These are phyloP conservation scores for Suillus bovinus DNA, from an alignment of 768 basidiomycete species.

Conservation along the genomic window DNA sequence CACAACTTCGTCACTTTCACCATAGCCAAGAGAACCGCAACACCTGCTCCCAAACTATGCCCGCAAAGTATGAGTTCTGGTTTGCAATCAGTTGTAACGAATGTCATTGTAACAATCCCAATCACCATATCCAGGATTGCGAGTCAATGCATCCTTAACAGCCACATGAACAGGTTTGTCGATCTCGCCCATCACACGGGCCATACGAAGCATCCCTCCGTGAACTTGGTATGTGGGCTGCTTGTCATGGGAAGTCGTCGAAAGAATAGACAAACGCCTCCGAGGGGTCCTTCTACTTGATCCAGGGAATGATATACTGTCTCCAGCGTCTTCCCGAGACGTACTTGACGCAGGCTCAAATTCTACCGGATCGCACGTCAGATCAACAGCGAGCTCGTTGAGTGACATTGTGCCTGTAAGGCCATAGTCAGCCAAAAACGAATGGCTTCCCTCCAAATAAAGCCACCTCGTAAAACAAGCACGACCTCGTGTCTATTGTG, in stretches of 20 bases:
- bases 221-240: slow-evolving; percentile 62
- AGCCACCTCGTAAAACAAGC: slow-evolving; percentile 65
- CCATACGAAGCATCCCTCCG: slow-evolving; percentile 79
- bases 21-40: slow-evolving; percentile 72
- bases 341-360: slow-evolving; percentile 56
- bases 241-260: slow-evolving; percentile 16
- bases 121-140: slow-evolving; percentile 71
- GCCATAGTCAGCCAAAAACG: background rate
- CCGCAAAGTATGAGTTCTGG: slow-evolving; percentile 76
- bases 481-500: slow-evolving; percentile 74
- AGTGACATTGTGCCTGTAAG: slow-evolving; percentile 76
- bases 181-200: slow-evolving; percentile 71
- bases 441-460: slow-evolving; percentile 2
- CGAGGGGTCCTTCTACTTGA: slow-evolving; percentile 24
- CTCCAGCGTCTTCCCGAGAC: slow-evolving; percentile 32
- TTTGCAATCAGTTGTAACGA: slow-evolving; percentile 3
- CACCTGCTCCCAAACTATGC: slow-evolving; percentile 83
- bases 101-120: background rate
- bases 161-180: slow-evolving; percentile 79
- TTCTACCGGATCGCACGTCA: slow-evolving; percentile 75
- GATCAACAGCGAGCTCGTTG: slow-evolving; percentile 83
- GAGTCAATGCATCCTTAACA: slow-evolving; percentile 65
- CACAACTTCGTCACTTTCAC: slow-evolving; percentile 38
- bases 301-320: slow-evolving; percentile 38
- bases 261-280: slow-evolving; percentile 26